These are phyloP conservation scores for Priceomyces carsonii DNA, from an alignment of 805 yeast species.

Conservation along the genomic window DNA sequence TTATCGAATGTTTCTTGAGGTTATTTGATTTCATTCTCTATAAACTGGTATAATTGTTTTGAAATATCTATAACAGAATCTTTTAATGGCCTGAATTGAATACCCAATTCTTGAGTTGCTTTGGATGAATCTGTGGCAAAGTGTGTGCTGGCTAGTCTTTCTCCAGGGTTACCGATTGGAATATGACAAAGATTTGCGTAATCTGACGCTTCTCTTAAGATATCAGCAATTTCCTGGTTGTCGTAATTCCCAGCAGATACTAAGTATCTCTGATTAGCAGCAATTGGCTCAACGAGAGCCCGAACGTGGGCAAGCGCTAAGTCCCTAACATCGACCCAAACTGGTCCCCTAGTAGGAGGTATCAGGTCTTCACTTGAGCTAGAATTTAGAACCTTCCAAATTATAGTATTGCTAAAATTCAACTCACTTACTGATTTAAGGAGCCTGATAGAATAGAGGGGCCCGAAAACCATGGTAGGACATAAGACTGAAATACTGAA, in stretches of 20 bases:
- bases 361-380: conserved; percentile 8
- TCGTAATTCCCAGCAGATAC: conserved; percentile 29
- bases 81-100: conserved; percentile 15
- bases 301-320: conserved; percentile 57
- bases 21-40: too few relatives aligned
- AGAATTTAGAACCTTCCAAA: conserved; percentile 15
- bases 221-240: conserved; percentile 27
- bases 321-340: conserved; percentile 56
- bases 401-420: conserved; percentile 18
- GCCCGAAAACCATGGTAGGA: conserved; percentile 24
- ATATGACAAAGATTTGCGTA: conserved; percentile 2
- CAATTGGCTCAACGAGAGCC: conserved; percentile 25
- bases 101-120: conserved; percentile 15
- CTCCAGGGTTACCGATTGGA: conserved; percentile 20
- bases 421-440: conserved; percentile 13
- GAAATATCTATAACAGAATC: conserved; percentile 2
- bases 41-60: conserved; percentile 1
- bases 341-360: conserved; percentile 16
- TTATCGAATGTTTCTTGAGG: too few relatives aligned
- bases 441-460: conserved; percentile 13
- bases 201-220: conserved; percentile 12
- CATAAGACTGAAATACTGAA: conserved; percentile 18
- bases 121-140: conserved; percentile 24
- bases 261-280: conserved; percentile 15
- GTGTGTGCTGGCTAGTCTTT: conserved; percentile 19